phyloP scores from a whole-genome alignment of 106 monocot genomes.

The Vanilla planifolia region DNA sequence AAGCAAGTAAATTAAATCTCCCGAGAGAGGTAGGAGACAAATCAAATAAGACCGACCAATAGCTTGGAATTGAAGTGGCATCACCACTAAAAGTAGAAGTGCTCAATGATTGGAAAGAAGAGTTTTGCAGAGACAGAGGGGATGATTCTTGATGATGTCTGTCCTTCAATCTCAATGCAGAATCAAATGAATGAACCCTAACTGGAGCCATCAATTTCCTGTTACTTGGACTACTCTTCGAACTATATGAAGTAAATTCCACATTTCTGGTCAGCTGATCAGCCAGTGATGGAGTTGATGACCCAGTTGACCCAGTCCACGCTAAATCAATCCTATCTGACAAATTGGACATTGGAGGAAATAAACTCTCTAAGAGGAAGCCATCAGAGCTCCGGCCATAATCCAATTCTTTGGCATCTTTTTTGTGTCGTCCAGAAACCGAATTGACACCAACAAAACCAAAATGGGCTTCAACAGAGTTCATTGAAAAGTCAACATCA shows the following conservation, averaged over 20 bases:
- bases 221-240: slow-evolving; percentile 20
- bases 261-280: slow-evolving; percentile 2
- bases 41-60: slow-evolving; percentile 33
- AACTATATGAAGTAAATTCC: slow-evolving; percentile 11
- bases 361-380: slow-evolving; percentile 9
- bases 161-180: slow-evolving; percentile 26
- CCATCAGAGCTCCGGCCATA: slow-evolving; percentile 3
- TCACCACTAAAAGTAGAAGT: slow-evolving; percentile 19
- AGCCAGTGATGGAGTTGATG: no score
- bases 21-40: slow-evolving; percentile 29
- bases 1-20: slow-evolving; percentile 31
- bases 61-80: slow-evolving; percentile 14
- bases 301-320: slow-evolving; percentile 55
- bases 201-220: slow-evolving; percentile 41
- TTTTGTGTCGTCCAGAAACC: slow-evolving; percentile 8
- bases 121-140: slow-evolving; percentile 31
- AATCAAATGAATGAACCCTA: slow-evolving; percentile 78
- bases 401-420: slow-evolving; percentile 4
- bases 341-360: slow-evolving; percentile 30
- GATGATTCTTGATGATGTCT: slow-evolving; percentile 19
- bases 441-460: slow-evolving; percentile 14
- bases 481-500: slow-evolving; percentile 25
- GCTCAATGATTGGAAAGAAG: slow-evolving; percentile 34
- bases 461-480: slow-evolving; percentile 19
- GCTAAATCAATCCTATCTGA: slow-evolving; percentile 86